A percentile compares a stretch with the other conserved stretches of the same genome.
Conservation (phyloP, 805 yeast genomes). For the Starmerella geochares region DNA sequence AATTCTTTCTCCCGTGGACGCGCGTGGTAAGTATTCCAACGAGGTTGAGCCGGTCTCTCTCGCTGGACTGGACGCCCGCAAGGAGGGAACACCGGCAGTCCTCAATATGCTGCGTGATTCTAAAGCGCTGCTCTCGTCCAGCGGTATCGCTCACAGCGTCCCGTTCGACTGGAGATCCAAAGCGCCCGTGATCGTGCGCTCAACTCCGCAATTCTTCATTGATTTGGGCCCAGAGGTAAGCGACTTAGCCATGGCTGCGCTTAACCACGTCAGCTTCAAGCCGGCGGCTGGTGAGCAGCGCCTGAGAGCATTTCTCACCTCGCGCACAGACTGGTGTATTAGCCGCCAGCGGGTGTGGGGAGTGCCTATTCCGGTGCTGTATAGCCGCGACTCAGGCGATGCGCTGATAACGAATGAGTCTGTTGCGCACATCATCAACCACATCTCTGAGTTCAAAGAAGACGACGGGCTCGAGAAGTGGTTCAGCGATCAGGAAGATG, state of each 20-base stretch:
- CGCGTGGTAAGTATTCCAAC: constrained; percentile 52
- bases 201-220: constrained; percentile 96
- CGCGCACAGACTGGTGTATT: constrained; percentile 93
- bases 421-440: constrained; percentile 47
- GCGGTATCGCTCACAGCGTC: constrained; percentile 63
- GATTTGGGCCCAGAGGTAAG: constrained; percentile 60
- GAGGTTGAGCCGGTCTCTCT: constrained; percentile 43
- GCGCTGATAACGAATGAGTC: constrained; percentile 51
- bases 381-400: constrained; percentile 48
- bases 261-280: constrained; percentile 54
- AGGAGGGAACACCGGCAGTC: constrained; percentile 44
- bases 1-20: constrained; percentile 71
- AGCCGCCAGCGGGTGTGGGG: constrained; percentile 97
- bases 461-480: constrained; percentile 40
- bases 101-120: constrained; percentile 36
- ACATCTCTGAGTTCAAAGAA: constrained; percentile 46
- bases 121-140: constrained; percentile 41
- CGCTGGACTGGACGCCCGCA: constrained; percentile 51
- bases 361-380: constrained; percentile 87
- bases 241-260: constrained; percentile 46
- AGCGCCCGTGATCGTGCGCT: constrained; percentile 84
- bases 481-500: constrained; percentile 51
- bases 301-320: constrained; percentile 56
- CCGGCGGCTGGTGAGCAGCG: constrained; percentile 69
- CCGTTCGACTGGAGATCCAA: constrained; percentile 98